Base-by-base conservation (phyloP, 306 rosid genomes). In the Ochetophila trinervis region DNA sequence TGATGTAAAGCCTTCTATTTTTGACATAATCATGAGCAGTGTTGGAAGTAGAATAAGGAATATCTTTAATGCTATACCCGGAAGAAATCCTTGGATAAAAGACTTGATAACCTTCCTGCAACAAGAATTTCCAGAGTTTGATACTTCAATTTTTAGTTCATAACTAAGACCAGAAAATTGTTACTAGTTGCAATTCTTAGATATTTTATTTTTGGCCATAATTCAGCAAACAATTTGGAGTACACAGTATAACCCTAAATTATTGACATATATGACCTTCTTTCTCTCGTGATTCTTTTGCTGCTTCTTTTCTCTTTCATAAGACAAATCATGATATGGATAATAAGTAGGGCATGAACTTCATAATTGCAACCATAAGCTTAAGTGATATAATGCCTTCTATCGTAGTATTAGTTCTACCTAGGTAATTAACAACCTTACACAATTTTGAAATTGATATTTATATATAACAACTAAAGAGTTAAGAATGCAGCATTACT, bases 31-130 rank as follows among this genome's bases (percentile, higher is more conserved):
- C 96, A 87, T 89, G 17, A 89, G 78, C 61, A 92, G 60, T 55
- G 47, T 85, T 50, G 98, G 96, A 66, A 92, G 96, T 60, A 87
- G 2, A 36, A 66, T 64, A 21, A 92, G 95, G 71, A 92, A 92
- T 77, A 92, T 62, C 86, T 92, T 92, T 19, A 92, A 76, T 62
- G 86, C 91, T 53, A 89, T 80, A 65, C 98, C 98, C 37, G 98
- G 98, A 56, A 92, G 75, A 84, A 89, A 92, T 63, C 98, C 98
- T 83, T 92, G 93, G 66, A 92, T 74, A 17, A 92, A 60, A 74
- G 91, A 79, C 84, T 79, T 85, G 20, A 89, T 56, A 30, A 79
- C 59, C 14, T 78, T 52, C 82, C 98, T 92, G 92, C 65, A 76
- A 74, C 42, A 69, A 63, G 66, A 42, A 63, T 69, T 65, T 75